These are phyloP conservation scores for Kwoniella dejecticola DNA, from an alignment of 768 basidiomycete genomes.

Conservation along the genomic window DNA sequence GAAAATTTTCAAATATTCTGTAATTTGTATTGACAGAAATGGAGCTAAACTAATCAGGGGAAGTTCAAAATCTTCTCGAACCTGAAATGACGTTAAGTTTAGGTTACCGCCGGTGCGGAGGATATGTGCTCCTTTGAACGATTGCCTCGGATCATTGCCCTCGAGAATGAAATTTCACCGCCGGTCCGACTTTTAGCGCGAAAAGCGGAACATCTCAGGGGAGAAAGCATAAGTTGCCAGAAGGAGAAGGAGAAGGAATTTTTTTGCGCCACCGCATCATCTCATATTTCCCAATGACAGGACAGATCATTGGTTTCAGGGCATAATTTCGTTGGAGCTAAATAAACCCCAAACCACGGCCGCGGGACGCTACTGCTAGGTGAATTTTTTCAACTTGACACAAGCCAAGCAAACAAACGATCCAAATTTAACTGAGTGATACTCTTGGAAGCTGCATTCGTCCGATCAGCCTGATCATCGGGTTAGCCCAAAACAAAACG, in stretches of 20 bases:
- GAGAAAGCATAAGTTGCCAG: background rate
- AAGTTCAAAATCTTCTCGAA: no score
- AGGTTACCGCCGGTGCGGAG: constrained; percentile 1
- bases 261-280: background rate
- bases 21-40: no score
- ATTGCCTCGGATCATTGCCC: constrained; percentile 3
- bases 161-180: background rate
- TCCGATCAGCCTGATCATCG: no score
- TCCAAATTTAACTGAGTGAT: no score
- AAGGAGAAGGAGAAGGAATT: background rate
- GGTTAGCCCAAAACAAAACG: no score
- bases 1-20: no score
- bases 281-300: background rate
- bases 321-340: background rate
- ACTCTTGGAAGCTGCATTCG: no score
- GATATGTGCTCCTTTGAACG: background rate
- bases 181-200: constrained; percentile 9
- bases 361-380: no score
- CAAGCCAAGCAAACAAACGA: no score
- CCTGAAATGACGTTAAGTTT: background rate
- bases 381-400: no score
- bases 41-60: no score
- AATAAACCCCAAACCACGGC: background rate
- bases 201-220: background rate
- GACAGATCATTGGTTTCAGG: background rate